phyloP scores from a whole-genome alignment of 2,329 filamentous ascomycete species.

The Alternaria triticina region DNA sequence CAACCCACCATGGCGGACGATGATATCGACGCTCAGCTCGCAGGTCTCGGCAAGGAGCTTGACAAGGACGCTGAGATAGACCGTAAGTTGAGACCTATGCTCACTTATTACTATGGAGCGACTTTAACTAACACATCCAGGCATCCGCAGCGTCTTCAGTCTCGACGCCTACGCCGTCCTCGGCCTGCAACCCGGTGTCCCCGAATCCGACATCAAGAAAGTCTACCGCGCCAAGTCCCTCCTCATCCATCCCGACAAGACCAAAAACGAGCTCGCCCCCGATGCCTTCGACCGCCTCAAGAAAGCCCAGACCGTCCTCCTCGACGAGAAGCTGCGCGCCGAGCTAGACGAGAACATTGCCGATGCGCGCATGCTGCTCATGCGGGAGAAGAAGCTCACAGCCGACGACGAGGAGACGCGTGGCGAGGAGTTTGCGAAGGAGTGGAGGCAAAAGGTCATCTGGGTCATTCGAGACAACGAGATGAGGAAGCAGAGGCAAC shows the following conservation, averaged over 20 bases:
- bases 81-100: slow-evolving; percentile 53
- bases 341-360: slow-evolving; percentile 93
- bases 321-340: slow-evolving; percentile 91
- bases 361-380: slow-evolving; percentile 91
- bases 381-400: slow-evolving; percentile 93
- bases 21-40: slow-evolving; percentile 72
- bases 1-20: slow-evolving; percentile 56
- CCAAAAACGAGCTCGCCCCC: slow-evolving; percentile 84
- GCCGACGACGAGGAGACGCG: slow-evolving; percentile 86
- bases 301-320: slow-evolving; percentile 87
- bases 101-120: not conserved
- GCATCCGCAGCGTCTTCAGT: slow-evolving; percentile 86
- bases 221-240: slow-evolving; percentile 97
- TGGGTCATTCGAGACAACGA: slow-evolving; percentile 94
- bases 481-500: slow-evolving; percentile 78
- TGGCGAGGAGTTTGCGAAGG: slow-evolving; percentile 78
- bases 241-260: slow-evolving; percentile 98
- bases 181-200: slow-evolving; percentile 91
- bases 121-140: slow-evolving; percentile 23
- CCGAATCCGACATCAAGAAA: slow-evolving; percentile 94
- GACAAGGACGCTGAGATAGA: slow-evolving; percentile 97
- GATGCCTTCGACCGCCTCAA: slow-evolving; percentile 97
- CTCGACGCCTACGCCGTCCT: slow-evolving; percentile 89
- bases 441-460: slow-evolving; percentile 90
- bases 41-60: slow-evolving; percentile 86